These are phyloP conservation scores for Salvia rosmarinus DNA, from an alignment of 257 asterid species.

Conservation along the genomic window DNA sequence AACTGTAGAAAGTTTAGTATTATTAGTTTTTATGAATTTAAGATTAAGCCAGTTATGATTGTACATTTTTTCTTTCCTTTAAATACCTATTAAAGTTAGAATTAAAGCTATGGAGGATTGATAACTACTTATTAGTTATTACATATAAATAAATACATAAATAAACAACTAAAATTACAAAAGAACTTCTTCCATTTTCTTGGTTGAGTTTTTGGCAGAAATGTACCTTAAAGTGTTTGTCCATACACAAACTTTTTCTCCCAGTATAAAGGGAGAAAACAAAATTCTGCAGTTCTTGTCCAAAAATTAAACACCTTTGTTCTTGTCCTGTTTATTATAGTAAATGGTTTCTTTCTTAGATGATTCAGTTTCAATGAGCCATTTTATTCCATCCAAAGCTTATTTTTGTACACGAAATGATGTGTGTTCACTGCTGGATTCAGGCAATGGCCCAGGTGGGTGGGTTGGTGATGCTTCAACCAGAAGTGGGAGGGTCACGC, in stretches of 20 bases:
- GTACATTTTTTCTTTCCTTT: no score
- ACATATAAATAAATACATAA: no score
- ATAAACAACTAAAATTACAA: no score
- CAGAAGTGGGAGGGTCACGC: conserved; percentile 86
- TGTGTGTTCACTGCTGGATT: conserved; percentile 26
- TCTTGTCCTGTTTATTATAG: not conserved
- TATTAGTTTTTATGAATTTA: no score
- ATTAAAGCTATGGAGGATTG: no score
- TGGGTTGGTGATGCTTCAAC: conserved; percentile 83
- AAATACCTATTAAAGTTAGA: no score
- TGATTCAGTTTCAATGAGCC: not conserved
- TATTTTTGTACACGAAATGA: conserved; percentile 29
- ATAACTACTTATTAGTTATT: no score
- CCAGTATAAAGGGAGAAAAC: not conserved
- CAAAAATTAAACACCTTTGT: not conserved
- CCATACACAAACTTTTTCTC: not conserved
- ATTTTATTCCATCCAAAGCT: not conserved
- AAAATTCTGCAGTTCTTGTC: not conserved
- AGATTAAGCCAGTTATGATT: no score
- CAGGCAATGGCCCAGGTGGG: conserved; percentile 99
- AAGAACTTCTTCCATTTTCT: not conserved
- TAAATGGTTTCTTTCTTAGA: not conserved
- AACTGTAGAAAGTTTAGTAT: not conserved
- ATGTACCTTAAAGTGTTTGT: not conserved
- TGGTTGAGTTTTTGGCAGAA: not conserved